Conservation (phyloP, 345 rosid species). For the Populus euphratica region DNA sequence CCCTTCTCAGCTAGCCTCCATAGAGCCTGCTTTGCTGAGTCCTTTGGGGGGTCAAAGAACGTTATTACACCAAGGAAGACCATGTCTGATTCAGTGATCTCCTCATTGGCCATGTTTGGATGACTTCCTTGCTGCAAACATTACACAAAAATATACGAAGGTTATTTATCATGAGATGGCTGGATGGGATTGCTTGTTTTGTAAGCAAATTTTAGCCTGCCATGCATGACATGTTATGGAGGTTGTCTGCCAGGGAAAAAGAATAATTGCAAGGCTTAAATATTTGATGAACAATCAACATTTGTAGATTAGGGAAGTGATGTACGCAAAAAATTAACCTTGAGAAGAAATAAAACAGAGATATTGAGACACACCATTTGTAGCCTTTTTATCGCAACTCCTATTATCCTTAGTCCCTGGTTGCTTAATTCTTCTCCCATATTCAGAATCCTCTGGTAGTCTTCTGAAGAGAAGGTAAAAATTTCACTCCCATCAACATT, state of each 20-base stretch:
- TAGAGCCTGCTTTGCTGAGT: slow-evolving; percentile 70
- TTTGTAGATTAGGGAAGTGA: neutral
- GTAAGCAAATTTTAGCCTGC: neutral
- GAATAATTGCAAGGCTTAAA: neutral
- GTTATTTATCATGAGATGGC: neutral
- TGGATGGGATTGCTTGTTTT: neutral
- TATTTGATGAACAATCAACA: neutral
- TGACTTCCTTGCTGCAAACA: slow-evolving; percentile 32
- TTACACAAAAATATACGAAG: slow-evolving; percentile 3
- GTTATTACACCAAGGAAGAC: slow-evolving; percentile 58
- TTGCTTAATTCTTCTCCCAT: slow-evolving; percentile 54
- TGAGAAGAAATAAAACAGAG: neutral
- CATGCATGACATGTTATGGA: no score
- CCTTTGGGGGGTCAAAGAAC: slow-evolving; percentile 72
- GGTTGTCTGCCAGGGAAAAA: no score
- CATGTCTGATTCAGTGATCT: slow-evolving; percentile 50
- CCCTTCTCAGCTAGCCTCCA: slow-evolving; percentile 71
- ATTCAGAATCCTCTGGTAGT: slow-evolving; percentile 39
- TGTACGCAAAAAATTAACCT: neutral
- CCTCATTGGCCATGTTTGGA: slow-evolving; percentile 25
- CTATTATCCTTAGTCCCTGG: slow-evolving; percentile 52
- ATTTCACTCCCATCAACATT: slow-evolving; percentile 26
- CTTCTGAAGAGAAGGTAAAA: slow-evolving; percentile 36
- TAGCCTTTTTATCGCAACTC: slow-evolving; percentile 53
- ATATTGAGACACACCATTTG: slow-evolving; percentile 28